A percentile compares a stretch with the other conserved stretches of the same genome.
phyloP scores from a whole-genome alignment of 805 yeast genomes.

The Wickerhamomyces alni region DNA sequence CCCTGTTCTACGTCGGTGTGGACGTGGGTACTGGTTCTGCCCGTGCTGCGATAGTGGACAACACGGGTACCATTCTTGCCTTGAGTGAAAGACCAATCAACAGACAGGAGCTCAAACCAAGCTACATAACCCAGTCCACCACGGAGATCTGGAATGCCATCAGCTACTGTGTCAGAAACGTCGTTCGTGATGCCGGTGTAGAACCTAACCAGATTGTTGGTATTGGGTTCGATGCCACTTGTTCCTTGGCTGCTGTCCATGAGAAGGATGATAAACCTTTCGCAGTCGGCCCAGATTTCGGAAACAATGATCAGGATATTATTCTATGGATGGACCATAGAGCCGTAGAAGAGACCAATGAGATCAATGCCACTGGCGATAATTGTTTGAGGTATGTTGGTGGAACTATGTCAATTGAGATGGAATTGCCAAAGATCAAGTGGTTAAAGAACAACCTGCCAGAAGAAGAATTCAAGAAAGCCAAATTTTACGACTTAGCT shows the following conservation, averaged over 20 bases:
- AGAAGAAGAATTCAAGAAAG: constrained; percentile 43
- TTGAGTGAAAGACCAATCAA: constrained; percentile 75
- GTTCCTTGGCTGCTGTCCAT: constrained; percentile 81
- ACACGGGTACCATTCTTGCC: constrained; percentile 73
- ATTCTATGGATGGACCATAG: constrained; percentile 99
- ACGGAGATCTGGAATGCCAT: constrained; percentile 89
- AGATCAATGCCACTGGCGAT: constrained; percentile 76
- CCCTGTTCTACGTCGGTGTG: constrained; percentile 62
- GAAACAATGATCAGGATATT: constrained; percentile 68
- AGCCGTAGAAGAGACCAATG: constrained; percentile 74
- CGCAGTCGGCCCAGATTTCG: constrained; percentile 89
- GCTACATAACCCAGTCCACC: constrained; percentile 78
- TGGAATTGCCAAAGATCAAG: constrained; percentile 96
- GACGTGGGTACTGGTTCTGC: constrained; percentile 99
- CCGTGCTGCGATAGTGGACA: constrained; percentile 86
- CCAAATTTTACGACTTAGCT: constrained; percentile 87
- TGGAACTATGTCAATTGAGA: constrained; percentile 95
- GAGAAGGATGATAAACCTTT: constrained; percentile 63
- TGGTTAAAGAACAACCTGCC: constrained; percentile 91
- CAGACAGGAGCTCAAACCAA: constrained; percentile 68
- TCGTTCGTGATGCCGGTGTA: constrained; percentile 68
- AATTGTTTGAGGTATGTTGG: constrained; percentile 87
- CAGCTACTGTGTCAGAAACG: constrained; percentile 72
- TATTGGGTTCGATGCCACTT: constrained; percentile 95
- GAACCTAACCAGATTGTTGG: constrained; percentile 68